These are phyloP conservation scores for Pseudogymnoascus sp. DNA, from an alignment of 2,329 filamentous ascomycete species.

Conservation along the genomic window DNA sequence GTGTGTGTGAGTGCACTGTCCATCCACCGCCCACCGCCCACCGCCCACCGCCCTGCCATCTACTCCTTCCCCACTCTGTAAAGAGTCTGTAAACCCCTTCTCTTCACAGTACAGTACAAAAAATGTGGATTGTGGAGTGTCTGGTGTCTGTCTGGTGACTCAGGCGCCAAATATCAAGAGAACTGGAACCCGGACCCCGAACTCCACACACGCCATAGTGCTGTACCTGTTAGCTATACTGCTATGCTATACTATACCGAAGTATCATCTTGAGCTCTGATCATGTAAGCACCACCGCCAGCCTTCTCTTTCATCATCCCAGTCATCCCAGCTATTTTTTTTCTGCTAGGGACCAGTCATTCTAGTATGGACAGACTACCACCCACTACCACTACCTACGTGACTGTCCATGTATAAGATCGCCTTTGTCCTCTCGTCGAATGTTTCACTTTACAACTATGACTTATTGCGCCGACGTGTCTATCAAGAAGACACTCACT, in stretches of 20 bases:
- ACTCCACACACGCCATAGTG: not conserved
- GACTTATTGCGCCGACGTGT: not conserved
- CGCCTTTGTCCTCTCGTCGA: not conserved
- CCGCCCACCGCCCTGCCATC: not conserved
- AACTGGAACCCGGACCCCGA: not conserved
- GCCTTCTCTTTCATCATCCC: not conserved
- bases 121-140: not conserved
- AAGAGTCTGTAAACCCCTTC: not conserved
- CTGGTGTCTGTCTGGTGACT: not conserved
- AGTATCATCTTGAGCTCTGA: not conserved
- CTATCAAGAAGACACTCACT: not conserved
- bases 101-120: not conserved
- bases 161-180: not conserved
- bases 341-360: not conserved
- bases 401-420: not conserved
- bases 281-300: not conserved
- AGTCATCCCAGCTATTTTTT: not conserved
- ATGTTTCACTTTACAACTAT: not conserved
- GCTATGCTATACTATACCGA: not conserved
- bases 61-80: not conserved
- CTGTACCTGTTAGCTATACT: not conserved
- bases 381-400: not conserved
- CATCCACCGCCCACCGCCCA: not conserved
- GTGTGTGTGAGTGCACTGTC: not conserved
- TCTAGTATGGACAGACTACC: not conserved